Evolutionary conservation across 768 basidiomycete genomes (phyloP).

Genomic region (Trametes cinnabarina): DNA sequence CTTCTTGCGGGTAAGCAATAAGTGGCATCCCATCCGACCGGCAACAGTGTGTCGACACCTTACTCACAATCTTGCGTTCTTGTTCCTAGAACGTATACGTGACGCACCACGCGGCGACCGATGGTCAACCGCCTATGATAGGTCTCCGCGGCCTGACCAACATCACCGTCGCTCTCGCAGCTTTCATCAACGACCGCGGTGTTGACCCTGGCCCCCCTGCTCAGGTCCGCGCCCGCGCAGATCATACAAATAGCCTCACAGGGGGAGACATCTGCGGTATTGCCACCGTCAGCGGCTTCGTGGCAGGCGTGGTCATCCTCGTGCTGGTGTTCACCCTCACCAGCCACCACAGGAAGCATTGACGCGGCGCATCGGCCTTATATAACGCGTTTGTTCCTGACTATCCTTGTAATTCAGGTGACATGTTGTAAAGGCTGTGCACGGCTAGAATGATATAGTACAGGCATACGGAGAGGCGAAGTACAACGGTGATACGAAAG

Average conservation of each 20-base stretch:
- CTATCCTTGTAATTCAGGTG: background rate
- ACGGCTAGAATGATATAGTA: background rate
- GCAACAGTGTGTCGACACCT: conserved; percentile 6
- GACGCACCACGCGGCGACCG: conserved; percentile 44
- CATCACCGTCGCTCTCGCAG: conserved; percentile 31
- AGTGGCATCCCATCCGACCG: background rate
- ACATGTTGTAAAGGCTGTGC: conserved; percentile 2
- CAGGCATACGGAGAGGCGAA: background rate
- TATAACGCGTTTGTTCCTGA: background rate
- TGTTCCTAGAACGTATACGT: conserved; percentile 51
- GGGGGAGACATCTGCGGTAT: conserved; percentile 28
- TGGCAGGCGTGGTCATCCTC: conserved; percentile 33
- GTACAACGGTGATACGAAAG: conserved; percentile 3
- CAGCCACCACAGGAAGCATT: conserved; percentile 8
- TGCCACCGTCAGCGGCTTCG: conserved; percentile 35
- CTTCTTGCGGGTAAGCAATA: conserved; percentile 47
- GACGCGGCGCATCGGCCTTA: background rate
- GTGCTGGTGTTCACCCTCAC: conserved; percentile 13
- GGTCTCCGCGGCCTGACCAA: conserved; percentile 49
- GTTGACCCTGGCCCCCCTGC: conserved; percentile 34
- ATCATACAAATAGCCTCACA: conserved; percentile 12
- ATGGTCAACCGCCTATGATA: conserved; percentile 39
- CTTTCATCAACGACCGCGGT: conserved; percentile 44
- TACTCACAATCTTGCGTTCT: conserved; percentile 10
- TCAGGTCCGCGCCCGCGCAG: conserved; percentile 15